A percentile compares a stretch with the other conserved stretches of the same genome.
Conservation (phyloP, 257 asterid genomes). For the Solanum ahanhuiri region DNA sequence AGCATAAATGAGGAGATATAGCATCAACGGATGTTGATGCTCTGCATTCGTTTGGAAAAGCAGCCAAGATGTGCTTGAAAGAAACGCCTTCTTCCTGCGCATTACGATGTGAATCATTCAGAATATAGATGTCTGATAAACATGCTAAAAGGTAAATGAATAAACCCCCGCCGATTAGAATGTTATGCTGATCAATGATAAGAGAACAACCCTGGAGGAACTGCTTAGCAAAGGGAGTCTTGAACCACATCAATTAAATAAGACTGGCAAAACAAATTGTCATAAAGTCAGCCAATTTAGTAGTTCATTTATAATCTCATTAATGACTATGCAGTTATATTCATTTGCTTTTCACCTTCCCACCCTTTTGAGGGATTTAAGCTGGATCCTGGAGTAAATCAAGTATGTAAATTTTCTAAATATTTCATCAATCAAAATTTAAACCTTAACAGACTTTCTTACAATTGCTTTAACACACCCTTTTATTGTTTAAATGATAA, state of each 20-base stretch:
- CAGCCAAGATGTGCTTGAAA: slow-evolving; percentile 55
- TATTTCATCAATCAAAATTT: background rate
- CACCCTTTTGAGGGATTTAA: background rate
- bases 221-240: background rate
- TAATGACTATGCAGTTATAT: background rate
- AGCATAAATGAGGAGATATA: slow-evolving; percentile 86
- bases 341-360: background rate
- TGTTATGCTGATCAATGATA: background rate
- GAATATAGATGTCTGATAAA: background rate
- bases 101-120: slow-evolving; percentile 6
- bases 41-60: slow-evolving; percentile 51
- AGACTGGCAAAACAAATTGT: background rate
- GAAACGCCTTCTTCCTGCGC: slow-evolving; percentile 32
- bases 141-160: background rate
- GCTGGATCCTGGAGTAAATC: background rate
- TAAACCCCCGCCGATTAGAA: background rate
- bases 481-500: background rate
- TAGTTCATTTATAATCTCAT: background rate
- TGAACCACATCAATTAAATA: background rate
- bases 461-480: background rate
- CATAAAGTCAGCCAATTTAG: background rate
- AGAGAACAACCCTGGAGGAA: background rate
- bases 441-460: background rate
- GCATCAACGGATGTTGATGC: slow-evolving; percentile 54
- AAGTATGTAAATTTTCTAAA: background rate